Conservation (phyloP, 805 yeast species). For the Metschnikowia cerradonensis region DNA sequence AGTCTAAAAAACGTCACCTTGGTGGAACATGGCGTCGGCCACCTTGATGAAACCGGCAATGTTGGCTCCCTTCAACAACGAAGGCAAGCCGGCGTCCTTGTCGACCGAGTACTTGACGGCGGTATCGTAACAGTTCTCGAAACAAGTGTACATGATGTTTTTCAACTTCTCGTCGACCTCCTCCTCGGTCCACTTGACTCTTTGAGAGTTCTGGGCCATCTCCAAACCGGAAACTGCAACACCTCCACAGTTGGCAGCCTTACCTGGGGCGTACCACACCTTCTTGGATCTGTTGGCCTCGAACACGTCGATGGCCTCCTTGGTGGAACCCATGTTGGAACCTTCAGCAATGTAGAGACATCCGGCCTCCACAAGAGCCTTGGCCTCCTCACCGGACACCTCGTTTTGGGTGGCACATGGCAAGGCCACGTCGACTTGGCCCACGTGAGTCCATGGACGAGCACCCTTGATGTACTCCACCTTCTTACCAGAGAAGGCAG, state of each 20-base stretch:
- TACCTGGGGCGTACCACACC: conserved; percentile 99
- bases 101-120: conserved; percentile 77
- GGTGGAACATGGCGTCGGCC: conserved; percentile 96
- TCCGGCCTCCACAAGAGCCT: conserved; percentile 89
- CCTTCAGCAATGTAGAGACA: conserved; percentile 96
- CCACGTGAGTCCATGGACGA: conserved; percentile 94
- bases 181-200: conserved; percentile 86
- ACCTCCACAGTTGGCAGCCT: conserved; percentile 99
- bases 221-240: conserved; percentile 97
- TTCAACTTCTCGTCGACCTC: conserved; percentile 89
- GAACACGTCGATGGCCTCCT: conserved; percentile 92
- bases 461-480: conserved; percentile 87
- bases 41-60: conserved; percentile 98
- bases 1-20: conserved; percentile 69
- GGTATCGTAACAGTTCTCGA: conserved; percentile 87
- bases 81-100: conserved; percentile 69
- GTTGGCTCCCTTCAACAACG: conserved; percentile 97
- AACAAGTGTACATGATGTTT: conserved; percentile 89
- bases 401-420: conserved; percentile 99
- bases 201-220: conserved; percentile 99
- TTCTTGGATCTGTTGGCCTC: conserved; percentile 70
- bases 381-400: conserved; percentile 94
- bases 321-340: conserved; percentile 98
- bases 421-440: conserved; percentile 89
- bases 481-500: conserved; percentile 53